Evolutionary conservation across 129 eudicot species (phyloP), one percentile per base, ranked within the genome.

Genomic region (Flaveria bidentis): DNA sequence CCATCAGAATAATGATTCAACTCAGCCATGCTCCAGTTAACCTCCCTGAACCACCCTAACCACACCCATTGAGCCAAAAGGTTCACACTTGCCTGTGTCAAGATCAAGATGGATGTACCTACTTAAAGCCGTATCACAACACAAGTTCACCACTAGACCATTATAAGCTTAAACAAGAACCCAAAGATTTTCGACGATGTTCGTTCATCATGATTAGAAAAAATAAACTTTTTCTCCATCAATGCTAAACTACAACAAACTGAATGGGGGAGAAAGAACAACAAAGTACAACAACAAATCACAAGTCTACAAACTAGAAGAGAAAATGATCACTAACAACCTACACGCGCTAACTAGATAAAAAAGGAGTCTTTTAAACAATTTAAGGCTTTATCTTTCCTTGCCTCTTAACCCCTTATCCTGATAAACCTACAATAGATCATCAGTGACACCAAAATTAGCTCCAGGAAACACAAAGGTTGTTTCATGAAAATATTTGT

Each of bases 401-500:
- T 76, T 76, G 67, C 77, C 89, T 85, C 82, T 81, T 63, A 76
- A 42, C 39, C 81, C 89, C 33, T 81, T 85, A 45, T 84, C 85
- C 75, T 85, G 89, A 82, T 92, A 92, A n/a, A 82, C 85, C 97
- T 92, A 80, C 81, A 85, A 80, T 1, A 56, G 73, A 58, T 20
- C 80, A 84, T 1, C 62, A 53, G 13, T 2, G 36, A 13, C 71
- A 17, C 52, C n/a, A 49, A 46, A 16, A 50, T 53, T 69, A 74
- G 72, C 36, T 64, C 41, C 50, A 72, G 69, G 74, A 55, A 30
- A 58, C 78, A 68, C 12, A 52, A 63, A 10, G 9, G 28, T 57
- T 57, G 15, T 33, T 74, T 75, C 70, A 67, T 74, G 69, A 65
- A 56, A 50, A 23, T 7, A 41, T 16, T 69, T 49, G 60, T 53